Base-by-base conservation (phyloP, 2,329 filamentous ascomycete genomes). In the Curvularia hawaiiensis region DNA sequence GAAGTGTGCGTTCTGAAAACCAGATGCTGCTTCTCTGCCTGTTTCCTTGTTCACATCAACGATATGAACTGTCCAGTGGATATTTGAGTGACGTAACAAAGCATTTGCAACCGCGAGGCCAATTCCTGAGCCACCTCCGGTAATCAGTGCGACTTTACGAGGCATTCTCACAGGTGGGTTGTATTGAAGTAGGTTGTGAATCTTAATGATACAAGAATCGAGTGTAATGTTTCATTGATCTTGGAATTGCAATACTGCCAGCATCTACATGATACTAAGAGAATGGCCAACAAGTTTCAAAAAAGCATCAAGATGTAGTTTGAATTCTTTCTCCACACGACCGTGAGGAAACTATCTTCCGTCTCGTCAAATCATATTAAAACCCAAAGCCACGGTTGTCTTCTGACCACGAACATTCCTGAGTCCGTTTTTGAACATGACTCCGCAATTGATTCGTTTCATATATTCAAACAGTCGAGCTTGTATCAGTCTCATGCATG, bases 41-140 rank as follows among this genome's bases (percentile, higher is more conserved):
- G 72, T 70, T 24, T 66, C 62, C 22, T 65, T 64, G 57, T 78
- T 78, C 4, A 79, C 68, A 61, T 80, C 79, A 40, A 80, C 58
- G 22, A 81, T 63, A 53, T 80, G 74, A 18, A 80, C 59, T 43
- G 74, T 65, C 77, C 77, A 80, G 26, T 70, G 66, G 47, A 72
- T 72, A 33, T 53, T 8, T 1, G 49, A 45, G 40, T 71, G 72
- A 30, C 68, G 56, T 18, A 71, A 70, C 45, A 81, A 72, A 24
- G 73, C 71, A 63, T 72, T 60, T n/a, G 78, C 77, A 44, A 79
- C 76, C 18, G 75, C 74, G 24, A 80, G 70, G 47, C 79, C 79
- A 64, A 81, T 79, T 28, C 78, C 79, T 2, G 87, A 89, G 2
- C 89, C 90, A 10, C 85, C 90, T 58, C 91, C 91, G 0, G 90